Base-by-base conservation (phyloP, 169 alveolate species). In the Plasmodium ovale region DNA sequence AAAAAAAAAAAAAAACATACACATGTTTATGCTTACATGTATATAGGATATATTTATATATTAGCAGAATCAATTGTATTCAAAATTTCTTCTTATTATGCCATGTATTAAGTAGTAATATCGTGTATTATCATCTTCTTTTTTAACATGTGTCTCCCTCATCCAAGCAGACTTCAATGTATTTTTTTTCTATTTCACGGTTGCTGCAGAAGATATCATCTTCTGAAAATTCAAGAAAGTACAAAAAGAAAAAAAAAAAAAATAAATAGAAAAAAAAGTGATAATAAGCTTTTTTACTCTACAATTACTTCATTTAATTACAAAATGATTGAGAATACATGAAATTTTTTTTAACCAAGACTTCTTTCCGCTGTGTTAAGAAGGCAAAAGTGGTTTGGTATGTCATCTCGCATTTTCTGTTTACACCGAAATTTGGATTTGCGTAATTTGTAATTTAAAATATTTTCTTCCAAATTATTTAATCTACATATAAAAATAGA, bases 301-400 rank as follows among this genome's bases (percentile, higher is more conserved):
- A 42, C 47, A 6, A 14, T 58, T 25, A 39, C 14, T 73, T 59
- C 14, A 53, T 39, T 59, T 31, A 49, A 33, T 73, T 25, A 59
- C 21, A 56, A 73, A 37, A 14, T 37, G 25, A 33, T 51, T 19
- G 59, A n/a, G 47, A 73, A 64, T 73, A 39, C 56, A 42, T 58
- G 59, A 31, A 27, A 73, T n/a, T n/a, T 47, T 23, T 49, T 44
- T 9, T 64, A 64, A 79, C 89, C 89, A 49, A 9, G 21, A 49
- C 51, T 79, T 37, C 82, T 79, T 25, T 65, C 79, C 12, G 44
- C 29, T 47, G 89, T 79, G 23, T 79, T 64, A 47, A 79, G 27
- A 65, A 79, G 79, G 65, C 89, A 79, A 53, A 79, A 79, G 53
- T 79, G 89, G n/a, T 58, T 65, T 67, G 89, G 89, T 19, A 79